A percentile compares a stretch with the other conserved stretches of the same genome.
Conservation (phyloP, 2,329 filamentous ascomycete genomes). For the Anthostomella pinea region DNA sequence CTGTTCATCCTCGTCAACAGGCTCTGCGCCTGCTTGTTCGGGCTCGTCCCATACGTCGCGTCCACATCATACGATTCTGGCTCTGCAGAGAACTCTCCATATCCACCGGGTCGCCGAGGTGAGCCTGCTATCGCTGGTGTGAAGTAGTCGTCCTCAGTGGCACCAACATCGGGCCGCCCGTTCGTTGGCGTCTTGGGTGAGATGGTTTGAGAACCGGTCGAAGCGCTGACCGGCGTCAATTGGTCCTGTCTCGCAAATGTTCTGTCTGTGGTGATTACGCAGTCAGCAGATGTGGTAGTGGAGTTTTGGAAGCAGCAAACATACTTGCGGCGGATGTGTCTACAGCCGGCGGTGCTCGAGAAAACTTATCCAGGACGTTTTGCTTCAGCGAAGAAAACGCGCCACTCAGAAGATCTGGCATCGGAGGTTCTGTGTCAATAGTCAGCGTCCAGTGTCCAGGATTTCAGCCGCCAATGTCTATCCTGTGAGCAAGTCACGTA, state of each 20-base stretch:
- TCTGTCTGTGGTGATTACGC: constrained; percentile 43
- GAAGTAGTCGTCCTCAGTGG: constrained; percentile 44
- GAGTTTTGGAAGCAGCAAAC: constrained; percentile 25
- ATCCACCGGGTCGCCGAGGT: constrained; percentile 45
- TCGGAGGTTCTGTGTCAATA: constrained; percentile 18
- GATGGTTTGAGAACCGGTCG: constrained; percentile 55
- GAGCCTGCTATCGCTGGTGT: constrained; percentile 43
- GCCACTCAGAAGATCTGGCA: constrained; percentile 33
- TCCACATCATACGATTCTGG: constrained; percentile 36
- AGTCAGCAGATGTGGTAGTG: constrained; percentile 31
- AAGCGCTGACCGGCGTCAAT: constrained; percentile 62
- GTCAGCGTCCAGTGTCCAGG: no score
- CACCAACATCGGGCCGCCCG: constrained; percentile 41
- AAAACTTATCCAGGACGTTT: constrained; percentile 39
- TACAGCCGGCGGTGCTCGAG: constrained; percentile 49
- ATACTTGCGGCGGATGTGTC: constrained; percentile 58
- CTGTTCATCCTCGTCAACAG: constrained; percentile 62
- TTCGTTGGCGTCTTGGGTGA: constrained; percentile 61
- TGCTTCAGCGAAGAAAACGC: constrained; percentile 37
- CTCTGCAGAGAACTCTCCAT: constrained; percentile 46
- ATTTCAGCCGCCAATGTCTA: no score
- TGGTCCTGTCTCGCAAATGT: constrained; percentile 54
- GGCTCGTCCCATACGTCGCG: constrained; percentile 46
- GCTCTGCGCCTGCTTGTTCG: constrained; percentile 38
- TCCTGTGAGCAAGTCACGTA: no score